Percentiles rank a stretch among this genome's conserved stretches.
Conservation (phyloP, 352 stramenopile genomes). For the Pythium insidiosum region DNA sequence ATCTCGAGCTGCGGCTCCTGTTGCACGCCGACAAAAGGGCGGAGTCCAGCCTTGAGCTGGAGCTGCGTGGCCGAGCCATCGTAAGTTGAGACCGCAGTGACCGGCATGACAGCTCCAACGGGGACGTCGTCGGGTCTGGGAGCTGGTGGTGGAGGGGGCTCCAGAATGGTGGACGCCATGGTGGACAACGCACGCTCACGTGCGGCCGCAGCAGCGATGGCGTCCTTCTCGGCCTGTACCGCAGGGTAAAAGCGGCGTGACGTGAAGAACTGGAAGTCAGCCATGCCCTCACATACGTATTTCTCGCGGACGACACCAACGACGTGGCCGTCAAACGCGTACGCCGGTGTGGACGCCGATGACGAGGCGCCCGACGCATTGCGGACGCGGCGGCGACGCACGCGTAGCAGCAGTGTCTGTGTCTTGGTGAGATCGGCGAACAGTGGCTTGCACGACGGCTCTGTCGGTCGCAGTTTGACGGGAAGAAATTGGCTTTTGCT, state of each 20-base stretch:
- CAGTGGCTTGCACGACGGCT: conserved; percentile 77
- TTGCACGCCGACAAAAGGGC: conserved; percentile 42
- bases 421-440: conserved; percentile 79
- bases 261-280: conserved; percentile 82
- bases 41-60: conserved; percentile 42
- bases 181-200: neutral
- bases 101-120: conserved; percentile 7
- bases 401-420: conserved; percentile 57
- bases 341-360: conserved; percentile 2
- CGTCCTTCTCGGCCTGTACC: neutral
- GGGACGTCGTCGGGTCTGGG: neutral
- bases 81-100: conserved; percentile 28
- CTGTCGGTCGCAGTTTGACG: conserved; percentile 60
- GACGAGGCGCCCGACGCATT: too few species aligned
- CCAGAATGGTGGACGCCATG: neutral
- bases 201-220: neutral
- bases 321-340: conserved; percentile 26
- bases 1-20: conserved; percentile 55
- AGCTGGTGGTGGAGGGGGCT: neutral
- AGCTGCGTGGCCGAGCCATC: conserved; percentile 27
- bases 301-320: conserved; percentile 64
- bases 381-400: conserved; percentile 27
- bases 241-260: conserved; percentile 46
- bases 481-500: conserved; percentile 69
- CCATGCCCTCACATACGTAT: conserved; percentile 82